These are phyloP conservation scores for Leishmania gerbilli DNA, from an alignment of 208 protist species.

Conservation along the genomic window DNA sequence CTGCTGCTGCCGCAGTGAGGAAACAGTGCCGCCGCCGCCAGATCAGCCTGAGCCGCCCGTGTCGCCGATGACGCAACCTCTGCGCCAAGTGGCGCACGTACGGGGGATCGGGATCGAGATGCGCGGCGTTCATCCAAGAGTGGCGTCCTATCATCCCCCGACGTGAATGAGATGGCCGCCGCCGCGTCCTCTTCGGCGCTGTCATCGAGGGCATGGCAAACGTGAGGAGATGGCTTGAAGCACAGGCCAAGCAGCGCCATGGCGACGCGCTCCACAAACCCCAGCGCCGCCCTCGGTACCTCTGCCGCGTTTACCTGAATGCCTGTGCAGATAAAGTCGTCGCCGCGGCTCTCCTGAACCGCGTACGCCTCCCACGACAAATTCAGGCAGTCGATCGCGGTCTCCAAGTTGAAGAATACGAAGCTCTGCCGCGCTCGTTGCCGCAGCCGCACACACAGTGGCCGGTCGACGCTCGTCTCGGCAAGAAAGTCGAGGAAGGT, in stretches of 20 bases:
- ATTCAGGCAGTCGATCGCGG: conserved; percentile 88
- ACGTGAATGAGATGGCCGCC: neutral
- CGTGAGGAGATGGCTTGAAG: conserved; percentile 22
- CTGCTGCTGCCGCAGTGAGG: neutral
- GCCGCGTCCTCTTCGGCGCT: conserved; percentile 4
- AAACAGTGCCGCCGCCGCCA: neutral
- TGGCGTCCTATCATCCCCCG: neutral
- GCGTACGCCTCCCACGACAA: conserved; percentile 74
- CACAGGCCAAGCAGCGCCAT: conserved; percentile 20
- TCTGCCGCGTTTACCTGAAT: conserved; percentile 30
- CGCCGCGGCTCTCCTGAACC: conserved; percentile 41
- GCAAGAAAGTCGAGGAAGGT: conserved; percentile 37
- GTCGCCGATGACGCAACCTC: neutral
- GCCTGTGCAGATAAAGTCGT: conserved; percentile 31
- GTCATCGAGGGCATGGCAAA: neutral
- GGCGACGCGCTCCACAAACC: conserved; percentile 22
- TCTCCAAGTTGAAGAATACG: conserved; percentile 91
- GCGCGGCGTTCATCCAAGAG: neutral
- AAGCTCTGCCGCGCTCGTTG: conserved; percentile 35
- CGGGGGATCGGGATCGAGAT: neutral
- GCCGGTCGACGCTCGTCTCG: conserved; percentile 30
- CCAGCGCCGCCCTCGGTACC: conserved; percentile 30
- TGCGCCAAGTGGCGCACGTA: neutral
- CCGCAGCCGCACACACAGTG: conserved; percentile 28
- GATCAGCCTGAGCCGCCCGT: neutral